A percentile compares a stretch with the other conserved stretches of the same genome.
These are phyloP conservation scores for Lindgomyces ingoldianus DNA, from an alignment of 495 filamentous ascomycete genomes.

Conservation along the genomic window DNA sequence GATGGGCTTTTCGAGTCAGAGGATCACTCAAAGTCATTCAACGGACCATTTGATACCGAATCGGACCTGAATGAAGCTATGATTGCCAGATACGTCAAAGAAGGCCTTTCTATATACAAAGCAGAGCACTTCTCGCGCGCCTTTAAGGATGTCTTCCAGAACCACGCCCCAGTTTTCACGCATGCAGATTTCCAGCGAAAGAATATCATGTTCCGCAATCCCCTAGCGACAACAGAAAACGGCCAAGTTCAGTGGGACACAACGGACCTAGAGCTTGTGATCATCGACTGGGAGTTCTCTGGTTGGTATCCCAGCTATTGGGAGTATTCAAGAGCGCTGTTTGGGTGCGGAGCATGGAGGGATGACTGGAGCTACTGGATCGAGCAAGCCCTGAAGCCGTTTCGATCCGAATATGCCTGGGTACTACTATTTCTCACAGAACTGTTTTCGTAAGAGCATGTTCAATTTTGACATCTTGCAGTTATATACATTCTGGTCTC, in stretches of 20 bases:
- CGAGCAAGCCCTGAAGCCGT: slow-evolving; percentile 14
- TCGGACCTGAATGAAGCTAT: slow-evolving; percentile 23
- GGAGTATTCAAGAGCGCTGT: slow-evolving; percentile 41
- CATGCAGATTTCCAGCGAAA: slow-evolving; percentile 34
- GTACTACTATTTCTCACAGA: slow-evolving; percentile 11
- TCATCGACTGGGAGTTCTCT: slow-evolving; percentile 45
- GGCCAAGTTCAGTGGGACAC: slow-evolving; percentile 2
- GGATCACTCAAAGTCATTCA: slow-evolving; percentile 23
- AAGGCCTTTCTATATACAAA: slow-evolving; percentile 1
- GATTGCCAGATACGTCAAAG: slow-evolving; percentile 1
- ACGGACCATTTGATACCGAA: slow-evolving; percentile 42
- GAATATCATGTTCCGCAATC: slow-evolving; percentile 35
- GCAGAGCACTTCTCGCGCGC: neutral
- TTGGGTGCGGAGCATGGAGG: slow-evolving; percentile 38
- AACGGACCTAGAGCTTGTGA: slow-evolving; percentile 8
- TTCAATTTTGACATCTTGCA: neutral
- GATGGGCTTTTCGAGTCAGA: slow-evolving; percentile 43
- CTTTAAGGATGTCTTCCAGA: neutral
- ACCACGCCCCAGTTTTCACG: slow-evolving; percentile 1
- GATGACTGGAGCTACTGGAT: slow-evolving; percentile 45
- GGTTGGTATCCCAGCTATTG: slow-evolving; percentile 45
- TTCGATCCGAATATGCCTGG: slow-evolving; percentile 16
- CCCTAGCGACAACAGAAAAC: neutral
- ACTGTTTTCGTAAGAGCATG: neutral
- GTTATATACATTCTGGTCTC: neutral